These are phyloP conservation scores for Lantana camara DNA, from an alignment of 257 asterid genomes.

Conservation along the genomic window DNA sequence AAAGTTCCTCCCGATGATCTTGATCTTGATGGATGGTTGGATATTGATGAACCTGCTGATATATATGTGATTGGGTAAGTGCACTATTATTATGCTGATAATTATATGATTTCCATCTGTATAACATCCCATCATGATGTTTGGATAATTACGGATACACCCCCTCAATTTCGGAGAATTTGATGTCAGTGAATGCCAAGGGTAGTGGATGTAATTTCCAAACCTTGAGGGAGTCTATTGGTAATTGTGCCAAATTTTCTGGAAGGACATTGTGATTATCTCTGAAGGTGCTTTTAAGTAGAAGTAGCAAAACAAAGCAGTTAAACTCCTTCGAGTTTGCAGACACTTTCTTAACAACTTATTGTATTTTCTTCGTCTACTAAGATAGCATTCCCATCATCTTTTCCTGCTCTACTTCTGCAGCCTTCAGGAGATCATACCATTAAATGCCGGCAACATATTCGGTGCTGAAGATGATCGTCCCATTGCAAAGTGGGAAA, in stretches of 20 bases:
- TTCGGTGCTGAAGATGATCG: constrained; percentile 93
- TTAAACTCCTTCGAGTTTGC: no score
- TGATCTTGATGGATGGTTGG: constrained; percentile 86
- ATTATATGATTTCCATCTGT: background rate
- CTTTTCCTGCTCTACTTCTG: constrained; percentile 25
- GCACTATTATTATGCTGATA: background rate
- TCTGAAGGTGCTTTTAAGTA: no score
- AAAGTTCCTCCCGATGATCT: constrained; percentile 72
- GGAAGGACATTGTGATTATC: background rate
- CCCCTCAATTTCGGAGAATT: no score
- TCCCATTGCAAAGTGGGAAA: constrained; percentile 84
- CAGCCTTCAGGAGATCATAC: constrained; percentile 94
- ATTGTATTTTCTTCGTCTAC: background rate
- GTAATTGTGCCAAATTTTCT: no score
- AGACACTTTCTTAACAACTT: background rate
- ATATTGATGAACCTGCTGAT: constrained; percentile 86
- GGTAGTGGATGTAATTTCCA: no score
- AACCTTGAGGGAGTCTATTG: no score
- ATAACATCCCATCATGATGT: background rate
- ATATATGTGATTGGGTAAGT: constrained; percentile 87
- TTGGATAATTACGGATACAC: no score
- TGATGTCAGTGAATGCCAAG: no score
- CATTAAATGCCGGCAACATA: constrained; percentile 86
- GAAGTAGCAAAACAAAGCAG: no score
- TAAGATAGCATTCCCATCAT: background rate